Conservation (phyloP, 441 rosid genomes). For the Syzygium syzygioides region DNA sequence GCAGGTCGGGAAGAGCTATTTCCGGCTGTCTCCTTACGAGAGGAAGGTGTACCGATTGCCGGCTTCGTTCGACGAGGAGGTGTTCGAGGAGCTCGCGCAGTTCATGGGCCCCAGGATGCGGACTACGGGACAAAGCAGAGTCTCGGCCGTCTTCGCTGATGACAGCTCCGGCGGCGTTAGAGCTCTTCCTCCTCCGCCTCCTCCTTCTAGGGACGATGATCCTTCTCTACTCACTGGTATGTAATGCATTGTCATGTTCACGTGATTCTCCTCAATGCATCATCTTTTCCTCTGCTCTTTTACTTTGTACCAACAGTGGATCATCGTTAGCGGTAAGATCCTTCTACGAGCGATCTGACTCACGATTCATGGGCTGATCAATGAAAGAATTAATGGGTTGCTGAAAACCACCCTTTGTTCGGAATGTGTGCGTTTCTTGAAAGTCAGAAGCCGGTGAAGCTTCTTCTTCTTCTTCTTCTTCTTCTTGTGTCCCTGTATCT, state of each 20-base stretch:
- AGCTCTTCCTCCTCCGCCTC: constrained; percentile 49
- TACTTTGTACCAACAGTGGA: background rate
- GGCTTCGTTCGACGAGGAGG: constrained; percentile 95
- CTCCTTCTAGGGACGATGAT: constrained; percentile 56
- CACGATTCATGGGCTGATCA: background rate
- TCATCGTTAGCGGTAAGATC: background rate
- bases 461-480: background rate
- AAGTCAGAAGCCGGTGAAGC: background rate
- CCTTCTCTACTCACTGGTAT: constrained; percentile 27
- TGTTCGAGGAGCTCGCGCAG: constrained; percentile 80
- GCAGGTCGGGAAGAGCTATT: constrained; percentile 78
- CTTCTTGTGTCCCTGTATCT: background rate
- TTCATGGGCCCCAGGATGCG: constrained; percentile 86
- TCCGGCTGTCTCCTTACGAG: constrained; percentile 88
- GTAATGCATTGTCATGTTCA: background rate
- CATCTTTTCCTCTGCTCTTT: constrained; percentile 1
- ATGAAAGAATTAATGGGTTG: background rate
- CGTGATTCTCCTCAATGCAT: background rate
- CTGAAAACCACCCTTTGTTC: background rate
- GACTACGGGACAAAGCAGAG: constrained; percentile 38
- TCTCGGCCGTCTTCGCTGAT: constrained; percentile 14
- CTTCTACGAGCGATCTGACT: background rate
- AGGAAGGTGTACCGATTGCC: constrained; percentile 75
- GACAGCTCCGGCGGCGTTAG: constrained; percentile 20
- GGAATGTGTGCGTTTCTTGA: background rate